Evolutionary conservation across 2,329 filamentous ascomycete genomes (phyloP), one percentile per base, ranked within the genome.

Genomic region (Didymella exigua): DNA sequence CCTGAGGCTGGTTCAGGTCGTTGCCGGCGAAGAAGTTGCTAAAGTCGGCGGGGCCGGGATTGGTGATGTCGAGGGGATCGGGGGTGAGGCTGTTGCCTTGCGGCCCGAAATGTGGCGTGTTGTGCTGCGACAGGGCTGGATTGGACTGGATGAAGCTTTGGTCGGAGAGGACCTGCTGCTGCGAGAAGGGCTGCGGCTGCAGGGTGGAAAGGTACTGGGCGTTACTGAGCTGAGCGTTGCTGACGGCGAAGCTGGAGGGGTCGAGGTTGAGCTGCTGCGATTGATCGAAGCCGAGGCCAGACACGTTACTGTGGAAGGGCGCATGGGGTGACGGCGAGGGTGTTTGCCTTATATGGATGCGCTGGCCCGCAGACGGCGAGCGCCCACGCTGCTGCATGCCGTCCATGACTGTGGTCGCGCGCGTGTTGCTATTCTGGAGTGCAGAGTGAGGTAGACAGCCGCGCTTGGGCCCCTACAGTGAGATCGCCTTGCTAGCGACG

Each of bases 341-440:
- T 63, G 79, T 83, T 74, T 86, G 85, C 74, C 83, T 89, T 87
- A 89, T 88, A 86, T 86, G 81, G 78, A 79, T 73, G 71, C 67
- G 72, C 65, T 83, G 81, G 61, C 81, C 80, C 70, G 80, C 79
- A 68, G 86, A 87, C 63, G 82, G 84, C 65, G 86, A 88, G 70
- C 85, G 85, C 71, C 84, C 84, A 72, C 83, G 79, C 70, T 82
- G 80, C 74, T 81, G 54, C 48, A 52, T 52, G 18, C 29, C 36
- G 23, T 56, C 48, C 54, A 56, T 56, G 49, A 23, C 41, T 45
- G 43, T 21, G 37, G 42, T 33, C 38, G 38, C 46, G 40, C 37
- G 47, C 43, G 52, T 52, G 47, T 43, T 56, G 55, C 55, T 58
- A 58, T 58, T 58, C 49, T 58, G 36, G 55, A 42, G 48, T 26